A percentile compares a stretch with the other conserved stretches of the same genome.
These are phyloP conservation scores for Coemansia sp. DNA, from an alignment of 192 early-diverging fungal species.

Conservation along the genomic window DNA sequence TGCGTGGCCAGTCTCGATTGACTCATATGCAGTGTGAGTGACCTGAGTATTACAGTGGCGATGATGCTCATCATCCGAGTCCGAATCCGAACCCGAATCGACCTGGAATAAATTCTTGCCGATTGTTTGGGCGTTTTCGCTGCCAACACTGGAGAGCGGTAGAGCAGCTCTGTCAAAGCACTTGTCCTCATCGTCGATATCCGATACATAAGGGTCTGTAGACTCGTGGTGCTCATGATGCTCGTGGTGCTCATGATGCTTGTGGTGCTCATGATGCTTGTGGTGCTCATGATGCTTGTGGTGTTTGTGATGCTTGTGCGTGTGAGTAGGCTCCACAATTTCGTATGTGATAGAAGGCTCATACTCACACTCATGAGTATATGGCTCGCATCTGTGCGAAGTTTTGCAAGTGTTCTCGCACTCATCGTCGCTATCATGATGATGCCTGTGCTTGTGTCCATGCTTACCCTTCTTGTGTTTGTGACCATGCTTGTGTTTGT, in stretches of 20 bases:
- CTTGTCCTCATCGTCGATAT: constrained; percentile 18
- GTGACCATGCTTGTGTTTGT: constrained; percentile 28
- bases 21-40: constrained; percentile 21
- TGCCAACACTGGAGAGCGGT: constrained; percentile 26
- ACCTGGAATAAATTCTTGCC: constrained; percentile 39
- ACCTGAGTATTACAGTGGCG: neutral
- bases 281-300: constrained; percentile 36
- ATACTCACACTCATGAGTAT: constrained; percentile 8
- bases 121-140: constrained; percentile 25
- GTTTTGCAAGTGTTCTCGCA: neutral
- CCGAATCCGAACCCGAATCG: constrained; percentile 4
- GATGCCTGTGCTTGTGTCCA: constrained; percentile 19
- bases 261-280: constrained; percentile 16
- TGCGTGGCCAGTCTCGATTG: constrained; percentile 17
- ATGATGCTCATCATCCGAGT: constrained; percentile 14
- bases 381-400: constrained; percentile 2
- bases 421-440: constrained; percentile 5
- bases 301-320: constrained; percentile 32
- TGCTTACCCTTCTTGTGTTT: constrained; percentile 23
- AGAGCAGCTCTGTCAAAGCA: constrained; percentile 45
- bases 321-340: constrained; percentile 7
- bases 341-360: neutral
- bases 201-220: constrained; percentile 1
- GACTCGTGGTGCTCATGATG: constrained; percentile 1
- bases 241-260: constrained; percentile 12